Evolutionary conservation across 108 stramenopile species (phyloP).

Genomic region (Craspedostauros australis): DNA sequence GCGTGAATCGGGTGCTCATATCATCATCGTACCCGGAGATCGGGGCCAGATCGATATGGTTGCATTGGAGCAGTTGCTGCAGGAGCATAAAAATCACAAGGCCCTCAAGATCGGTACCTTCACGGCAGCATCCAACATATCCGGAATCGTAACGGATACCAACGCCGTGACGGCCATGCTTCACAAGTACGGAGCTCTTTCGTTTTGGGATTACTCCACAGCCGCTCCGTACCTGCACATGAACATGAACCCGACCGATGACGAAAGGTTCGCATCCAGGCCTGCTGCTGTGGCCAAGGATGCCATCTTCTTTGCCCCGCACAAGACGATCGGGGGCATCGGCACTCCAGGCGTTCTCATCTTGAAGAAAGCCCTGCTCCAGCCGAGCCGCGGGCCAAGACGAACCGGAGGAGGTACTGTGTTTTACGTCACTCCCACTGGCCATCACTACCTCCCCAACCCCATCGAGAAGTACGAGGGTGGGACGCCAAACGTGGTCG

Average conservation of each 20-base stretch:
- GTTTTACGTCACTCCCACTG: neutral
- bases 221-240: slow-evolving; percentile 57
- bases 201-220: slow-evolving; percentile 29
- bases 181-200: slow-evolving; percentile 2
- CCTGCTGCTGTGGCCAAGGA: slow-evolving; percentile 24
- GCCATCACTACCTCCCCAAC: neutral
- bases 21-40: slow-evolving; percentile 9
- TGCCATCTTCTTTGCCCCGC: slow-evolving; percentile 57
- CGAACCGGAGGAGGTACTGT: slow-evolving; percentile 54
- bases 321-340: slow-evolving; percentile 67
- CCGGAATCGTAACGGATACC: slow-evolving; percentile 56
- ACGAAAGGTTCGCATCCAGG: slow-evolving; percentile 10
- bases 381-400: neutral
- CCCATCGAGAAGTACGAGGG: slow-evolving; percentile 51
- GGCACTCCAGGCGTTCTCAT: slow-evolving; percentile 23
- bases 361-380: slow-evolving; percentile 17
- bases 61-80: slow-evolving; percentile 48
- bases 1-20: neutral
- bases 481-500: slow-evolving; percentile 54
- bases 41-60: slow-evolving; percentile 5
- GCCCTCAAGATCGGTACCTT: slow-evolving; percentile 65
- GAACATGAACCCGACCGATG: slow-evolving; percentile 25
- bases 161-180: neutral
- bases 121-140: slow-evolving; percentile 82
- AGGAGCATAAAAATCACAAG: slow-evolving; percentile 13